phyloP scores from a whole-genome alignment of 164 flowering plant genomes.

The Dillenia suffruticosa region DNA sequence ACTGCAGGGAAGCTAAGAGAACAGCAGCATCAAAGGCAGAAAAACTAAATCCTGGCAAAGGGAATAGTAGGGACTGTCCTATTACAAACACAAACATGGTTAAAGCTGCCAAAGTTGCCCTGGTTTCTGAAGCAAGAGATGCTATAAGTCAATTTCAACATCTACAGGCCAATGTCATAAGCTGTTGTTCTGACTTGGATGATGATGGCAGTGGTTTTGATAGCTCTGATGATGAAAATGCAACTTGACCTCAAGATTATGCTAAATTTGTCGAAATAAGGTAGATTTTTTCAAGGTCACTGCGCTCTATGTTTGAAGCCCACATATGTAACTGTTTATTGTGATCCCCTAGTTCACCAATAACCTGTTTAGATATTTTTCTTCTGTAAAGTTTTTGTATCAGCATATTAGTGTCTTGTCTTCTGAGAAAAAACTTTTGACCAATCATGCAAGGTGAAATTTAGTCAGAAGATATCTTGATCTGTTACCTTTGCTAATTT shows the following conservation, averaged over 20 bases:
- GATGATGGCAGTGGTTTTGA: slow-evolving; percentile 17
- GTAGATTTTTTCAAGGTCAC: no score
- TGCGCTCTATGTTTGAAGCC: no score
- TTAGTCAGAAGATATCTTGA: no score
- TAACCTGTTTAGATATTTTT: no score
- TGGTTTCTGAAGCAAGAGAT: slow-evolving; percentile 51
- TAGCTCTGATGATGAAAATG: slow-evolving; percentile 27
- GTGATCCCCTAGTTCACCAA: no score
- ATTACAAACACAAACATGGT: slow-evolving; percentile 22
- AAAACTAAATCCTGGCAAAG: slow-evolving; percentile 15
- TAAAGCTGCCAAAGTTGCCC: slow-evolving; percentile 48
- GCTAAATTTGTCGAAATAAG: background rate
- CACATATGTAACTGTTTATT: no score
- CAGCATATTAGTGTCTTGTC: no score
- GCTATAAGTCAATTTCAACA: slow-evolving; percentile 40
- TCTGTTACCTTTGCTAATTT: no score
- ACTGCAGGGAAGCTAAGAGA: slow-evolving; percentile 68
- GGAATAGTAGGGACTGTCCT: slow-evolving; percentile 10
- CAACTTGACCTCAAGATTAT: slow-evolving; percentile 11
- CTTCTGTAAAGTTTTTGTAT: no score
- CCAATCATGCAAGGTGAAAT: no score
- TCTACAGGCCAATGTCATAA: slow-evolving; percentile 20
- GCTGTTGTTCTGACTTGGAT: slow-evolving; percentile 26
- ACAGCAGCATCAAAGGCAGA: slow-evolving; percentile 25
- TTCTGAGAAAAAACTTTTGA: no score